These are phyloP conservation scores for Cubamyces lactineus DNA, from an alignment of 768 basidiomycete species.

Conservation along the genomic window DNA sequence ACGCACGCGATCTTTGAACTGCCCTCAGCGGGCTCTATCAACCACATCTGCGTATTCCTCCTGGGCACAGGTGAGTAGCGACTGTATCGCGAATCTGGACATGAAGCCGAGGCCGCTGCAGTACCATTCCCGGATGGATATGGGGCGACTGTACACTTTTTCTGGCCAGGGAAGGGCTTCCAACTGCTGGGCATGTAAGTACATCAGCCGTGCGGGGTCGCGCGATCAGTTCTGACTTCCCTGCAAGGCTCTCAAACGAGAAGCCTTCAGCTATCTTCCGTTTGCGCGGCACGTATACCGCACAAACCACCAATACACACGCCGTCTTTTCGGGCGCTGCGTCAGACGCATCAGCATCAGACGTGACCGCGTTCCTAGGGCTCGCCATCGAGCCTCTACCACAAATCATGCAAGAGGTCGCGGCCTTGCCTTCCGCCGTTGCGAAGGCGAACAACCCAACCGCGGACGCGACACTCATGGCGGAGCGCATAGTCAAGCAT, in stretches of 20 bases:
- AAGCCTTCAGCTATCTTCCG: slow-evolving; percentile 91
- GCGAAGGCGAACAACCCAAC: slow-evolving; percentile 24
- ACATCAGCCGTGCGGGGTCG: not conserved
- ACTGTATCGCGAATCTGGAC: not conserved
- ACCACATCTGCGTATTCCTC: slow-evolving; percentile 86
- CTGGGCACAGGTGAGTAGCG: slow-evolving; percentile 66
- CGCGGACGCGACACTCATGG: slow-evolving; percentile 56
- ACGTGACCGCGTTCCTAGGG: slow-evolving; percentile 76
- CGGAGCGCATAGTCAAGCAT: slow-evolving; percentile 73
- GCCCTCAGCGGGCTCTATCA: slow-evolving; percentile 68
- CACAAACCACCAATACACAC: slow-evolving; percentile 35
- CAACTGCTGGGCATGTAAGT: slow-evolving; percentile 84
- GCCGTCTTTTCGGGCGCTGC: slow-evolving; percentile 35
- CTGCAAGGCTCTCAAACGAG: slow-evolving; percentile 78
- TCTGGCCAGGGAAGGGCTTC: slow-evolving; percentile 86
- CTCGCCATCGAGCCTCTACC: slow-evolving; percentile 78
- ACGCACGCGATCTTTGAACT: slow-evolving; percentile 84
- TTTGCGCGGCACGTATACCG: slow-evolving; percentile 64
- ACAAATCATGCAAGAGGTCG: slow-evolving; percentile 61
- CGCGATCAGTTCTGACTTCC: not conserved
- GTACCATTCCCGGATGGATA: slow-evolving; percentile 85
- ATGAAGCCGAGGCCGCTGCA: slow-evolving; percentile 25
- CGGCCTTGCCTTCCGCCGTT: slow-evolving; percentile 43
- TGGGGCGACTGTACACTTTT: slow-evolving; percentile 83
- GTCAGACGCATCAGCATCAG: slow-evolving; percentile 32